Percentiles rank a stretch among this genome's conserved stretches.
phyloP scores from a whole-genome alignment of 2,329 filamentous ascomycete genomes.

The Aspergillus calidoustus region DNA sequence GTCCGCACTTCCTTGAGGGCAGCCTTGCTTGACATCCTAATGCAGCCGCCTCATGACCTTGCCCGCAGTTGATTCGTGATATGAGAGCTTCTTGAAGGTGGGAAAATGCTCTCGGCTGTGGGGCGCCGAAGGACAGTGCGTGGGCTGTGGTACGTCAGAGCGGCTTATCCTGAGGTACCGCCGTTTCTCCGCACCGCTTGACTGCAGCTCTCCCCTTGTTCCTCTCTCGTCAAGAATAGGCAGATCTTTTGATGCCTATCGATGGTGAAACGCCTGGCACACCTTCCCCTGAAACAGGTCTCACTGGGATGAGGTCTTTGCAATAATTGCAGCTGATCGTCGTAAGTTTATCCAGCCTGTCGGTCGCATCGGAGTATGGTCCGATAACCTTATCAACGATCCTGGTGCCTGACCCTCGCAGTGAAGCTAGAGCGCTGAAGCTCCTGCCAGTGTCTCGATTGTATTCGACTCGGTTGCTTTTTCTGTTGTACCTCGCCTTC shows the following conservation, averaged over 20 bases:
- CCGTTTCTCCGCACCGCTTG: conserved; percentile 15
- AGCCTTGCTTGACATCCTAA: conserved; percentile 62
- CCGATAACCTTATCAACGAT: neutral
- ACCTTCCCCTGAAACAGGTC: neutral
- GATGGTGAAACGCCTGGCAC: neutral
- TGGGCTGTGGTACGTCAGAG: conserved; percentile 20
- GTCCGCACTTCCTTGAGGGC: conserved; percentile 81
- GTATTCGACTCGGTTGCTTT: neutral
- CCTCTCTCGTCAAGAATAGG: neutral
- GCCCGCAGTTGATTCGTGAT: conserved; percentile 9
- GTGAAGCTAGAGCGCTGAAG: neutral
- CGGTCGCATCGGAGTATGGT: neutral
- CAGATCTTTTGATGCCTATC: neutral
- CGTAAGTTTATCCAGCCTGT: neutral
- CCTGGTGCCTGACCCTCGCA: neutral
- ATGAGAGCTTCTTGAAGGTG: conserved; percentile 8
- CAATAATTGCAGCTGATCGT: neutral
- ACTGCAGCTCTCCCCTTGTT: conserved; percentile 2
- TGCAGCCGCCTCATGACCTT: conserved; percentile 25
- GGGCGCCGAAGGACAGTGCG: conserved; percentile 11
- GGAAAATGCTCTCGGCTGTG: conserved; percentile 16
- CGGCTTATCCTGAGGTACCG: conserved; percentile 14
- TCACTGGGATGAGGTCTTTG: neutral
- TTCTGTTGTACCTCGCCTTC: neutral
- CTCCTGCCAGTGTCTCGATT: neutral